Evolutionary conservation across 1,284 basidiomycete species (phyloP), one percentile per base, ranked within the genome.

Genomic region (Ceratobasidium sp.): DNA sequence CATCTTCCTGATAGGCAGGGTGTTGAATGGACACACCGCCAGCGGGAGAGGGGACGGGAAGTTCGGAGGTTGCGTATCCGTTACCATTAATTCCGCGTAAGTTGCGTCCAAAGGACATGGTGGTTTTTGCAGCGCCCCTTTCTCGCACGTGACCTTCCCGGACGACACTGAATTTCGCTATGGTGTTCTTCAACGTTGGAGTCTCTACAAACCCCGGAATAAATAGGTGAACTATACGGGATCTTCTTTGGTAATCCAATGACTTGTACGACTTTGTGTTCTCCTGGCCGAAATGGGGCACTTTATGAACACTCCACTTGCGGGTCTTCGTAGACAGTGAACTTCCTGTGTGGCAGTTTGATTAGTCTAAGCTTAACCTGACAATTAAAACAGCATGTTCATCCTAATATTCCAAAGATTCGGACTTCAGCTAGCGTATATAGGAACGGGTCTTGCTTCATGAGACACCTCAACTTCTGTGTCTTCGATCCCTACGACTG

Each of bases 231-330:
- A 94, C 95, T 94, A 81, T 84, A 86, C 1, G 96, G 96, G 72
- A 98, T 96, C 83, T 98, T 94, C 78, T 86, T 91, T 11, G 96
- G 96, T 13, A 98, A 84, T 9, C 86, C 84, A 64, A 97, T 94
- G 0, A 89, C 93, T 78, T 98, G 94, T 11, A 83, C 82, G 57
- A 98, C 88, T 13, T 79, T 82, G 81, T 98, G 91, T 0, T 83
- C 74, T 4, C 93, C 95, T n/a, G 57, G 85, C 80, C 72, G 91
- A 76, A 30, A 98, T 89, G 1, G 94, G 94, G 79, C 94, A 96
- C 78, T 90, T 98, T 95, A 76, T 96, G 89, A 11, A 91, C 95
- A 78, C 88, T 92, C 38, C 96, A 82, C 84, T 79, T 64, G 85
- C 84, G 85, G 82, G 79, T 85, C 85, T 47, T 85, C 84, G 76